Conservation (phyloP, 1,284 basidiomycete genomes). For the Rhodotorula sp. region DNA sequence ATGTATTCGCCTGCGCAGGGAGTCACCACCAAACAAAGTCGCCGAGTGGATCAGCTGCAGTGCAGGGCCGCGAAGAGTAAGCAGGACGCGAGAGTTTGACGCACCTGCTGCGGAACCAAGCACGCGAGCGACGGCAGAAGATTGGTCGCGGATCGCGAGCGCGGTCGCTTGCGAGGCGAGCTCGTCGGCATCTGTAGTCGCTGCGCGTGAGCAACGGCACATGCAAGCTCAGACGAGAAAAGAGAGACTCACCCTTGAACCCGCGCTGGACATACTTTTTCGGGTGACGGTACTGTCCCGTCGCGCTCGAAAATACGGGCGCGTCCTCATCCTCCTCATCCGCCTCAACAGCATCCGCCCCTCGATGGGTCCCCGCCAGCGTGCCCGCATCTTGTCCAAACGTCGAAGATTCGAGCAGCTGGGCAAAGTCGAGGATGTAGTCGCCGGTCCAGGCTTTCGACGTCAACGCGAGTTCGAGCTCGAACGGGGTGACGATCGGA, state of each 20-base stretch:
- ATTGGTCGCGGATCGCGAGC: constrained; percentile 33
- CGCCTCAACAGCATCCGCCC: constrained; percentile 31
- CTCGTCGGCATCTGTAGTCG: constrained; percentile 29
- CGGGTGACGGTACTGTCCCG: constrained; percentile 78
- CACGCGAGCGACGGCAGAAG: constrained; percentile 42
- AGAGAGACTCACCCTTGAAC: constrained; percentile 40
- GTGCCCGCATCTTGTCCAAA: constrained; percentile 49
- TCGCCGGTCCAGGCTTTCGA: constrained; percentile 66
- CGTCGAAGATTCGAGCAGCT: constrained; percentile 56
- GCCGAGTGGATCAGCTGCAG: neutral
- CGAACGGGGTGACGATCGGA: constrained; percentile 93
- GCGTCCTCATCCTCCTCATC: constrained; percentile 38
- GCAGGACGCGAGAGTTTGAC: neutral
- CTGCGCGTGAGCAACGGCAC: neutral
- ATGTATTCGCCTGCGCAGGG: constrained; percentile 32
- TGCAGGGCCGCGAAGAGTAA: no score
- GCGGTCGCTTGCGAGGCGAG: constrained; percentile 34
- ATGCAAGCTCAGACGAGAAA: neutral
- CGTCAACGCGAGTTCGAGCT: constrained; percentile 76
- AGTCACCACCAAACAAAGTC: neutral
- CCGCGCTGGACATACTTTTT: constrained; percentile 59
- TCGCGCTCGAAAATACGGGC: constrained; percentile 80
- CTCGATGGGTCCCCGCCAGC: constrained; percentile 1
- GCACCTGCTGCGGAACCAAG: constrained; percentile 48
- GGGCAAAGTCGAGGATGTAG: constrained; percentile 78